These are phyloP conservation scores for Anacardium occidentale DNA, from an alignment of 345 rosid species.

Conservation along the genomic window DNA sequence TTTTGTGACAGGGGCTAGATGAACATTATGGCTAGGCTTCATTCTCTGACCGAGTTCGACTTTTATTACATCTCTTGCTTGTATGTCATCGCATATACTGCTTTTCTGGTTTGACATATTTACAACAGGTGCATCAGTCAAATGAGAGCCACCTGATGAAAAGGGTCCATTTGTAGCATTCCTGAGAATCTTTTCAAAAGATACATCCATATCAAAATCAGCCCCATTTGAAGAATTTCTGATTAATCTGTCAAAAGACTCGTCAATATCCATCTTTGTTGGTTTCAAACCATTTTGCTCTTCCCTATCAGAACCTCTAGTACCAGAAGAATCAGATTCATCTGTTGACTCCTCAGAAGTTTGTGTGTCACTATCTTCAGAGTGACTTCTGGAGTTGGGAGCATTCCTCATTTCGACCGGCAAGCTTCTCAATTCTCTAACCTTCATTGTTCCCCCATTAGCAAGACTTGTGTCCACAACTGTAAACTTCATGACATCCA, in stretches of 20 bases:
- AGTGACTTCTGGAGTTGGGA: slow-evolving; percentile 25
- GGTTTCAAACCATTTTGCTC: slow-evolving; percentile 25
- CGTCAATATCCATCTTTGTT: slow-evolving; percentile 17
- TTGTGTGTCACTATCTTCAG: slow-evolving; percentile 33
- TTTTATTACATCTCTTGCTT: slow-evolving; percentile 22
- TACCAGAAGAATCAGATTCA: slow-evolving; percentile 32
- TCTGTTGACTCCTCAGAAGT: slow-evolving; percentile 30
- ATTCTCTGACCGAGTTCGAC: slow-evolving; percentile 20
- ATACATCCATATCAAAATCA: slow-evolving; percentile 4
- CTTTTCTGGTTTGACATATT: slow-evolving; percentile 21
- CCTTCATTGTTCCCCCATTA: slow-evolving; percentile 28
- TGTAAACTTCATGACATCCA: slow-evolving; percentile 40
- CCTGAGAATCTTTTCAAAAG: slow-evolving; percentile 22
- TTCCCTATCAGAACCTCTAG: slow-evolving; percentile 22
- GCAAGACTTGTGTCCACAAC: slow-evolving; percentile 53
- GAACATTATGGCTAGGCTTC: slow-evolving; percentile 22
- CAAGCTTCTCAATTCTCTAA: slow-evolving; percentile 45
- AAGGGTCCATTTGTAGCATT: slow-evolving; percentile 18
- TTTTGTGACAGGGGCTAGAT: slow-evolving; percentile 27
- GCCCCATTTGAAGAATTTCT: slow-evolving; percentile 18
- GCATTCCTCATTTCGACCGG: slow-evolving; percentile 32
- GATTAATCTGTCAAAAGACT: slow-evolving; percentile 12
- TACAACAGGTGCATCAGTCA: slow-evolving; percentile 15
- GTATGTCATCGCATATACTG: slow-evolving; percentile 13
- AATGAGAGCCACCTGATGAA: slow-evolving; percentile 17